A percentile compares a stretch with the other conserved stretches of the same genome.
These are phyloP conservation scores for Epichloe sp. DNA, from an alignment of 2,329 filamentous ascomycete species.

Conservation along the genomic window DNA sequence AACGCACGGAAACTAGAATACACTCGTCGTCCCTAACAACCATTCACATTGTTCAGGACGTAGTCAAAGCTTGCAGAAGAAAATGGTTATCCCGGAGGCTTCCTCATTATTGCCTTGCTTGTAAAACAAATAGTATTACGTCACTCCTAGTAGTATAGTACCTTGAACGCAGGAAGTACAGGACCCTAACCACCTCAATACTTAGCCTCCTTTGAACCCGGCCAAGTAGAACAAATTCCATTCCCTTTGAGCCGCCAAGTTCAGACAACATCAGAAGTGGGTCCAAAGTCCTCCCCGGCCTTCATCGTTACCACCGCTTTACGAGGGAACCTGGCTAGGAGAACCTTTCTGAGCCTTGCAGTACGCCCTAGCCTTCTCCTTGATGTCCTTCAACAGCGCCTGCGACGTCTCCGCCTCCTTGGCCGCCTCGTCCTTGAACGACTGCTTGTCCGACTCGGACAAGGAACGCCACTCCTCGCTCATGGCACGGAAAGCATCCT, in stretches of 20 bases:
- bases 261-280: no score
- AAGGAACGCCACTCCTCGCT: conserved; percentile 30
- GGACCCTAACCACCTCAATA: not conserved
- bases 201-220: not conserved
- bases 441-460: conserved; percentile 26
- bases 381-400: conserved; percentile 15
- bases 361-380: conserved; percentile 14
- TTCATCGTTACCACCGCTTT: no score
- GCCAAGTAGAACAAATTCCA: no score
- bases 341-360: conserved; percentile 7
- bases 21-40: not conserved
- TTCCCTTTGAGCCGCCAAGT: no score
- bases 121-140: not conserved
- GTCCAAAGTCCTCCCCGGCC: no score
- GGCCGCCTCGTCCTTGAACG: conserved; percentile 21
- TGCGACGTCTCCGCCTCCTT: conserved; percentile 6
- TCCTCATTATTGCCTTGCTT: no score
- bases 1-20: no score
- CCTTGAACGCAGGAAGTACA: not conserved
- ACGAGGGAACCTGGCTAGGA: not conserved
- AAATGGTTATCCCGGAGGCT: no score
- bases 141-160: not conserved
- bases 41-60: no score
- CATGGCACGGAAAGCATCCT: conserved; percentile 14
- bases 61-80: no score